Percentiles rank a stretch among this genome's conserved stretches.
phyloP scores from a whole-genome alignment of 23 red algal genomes.

The Gracilariopsis chorda region DNA sequence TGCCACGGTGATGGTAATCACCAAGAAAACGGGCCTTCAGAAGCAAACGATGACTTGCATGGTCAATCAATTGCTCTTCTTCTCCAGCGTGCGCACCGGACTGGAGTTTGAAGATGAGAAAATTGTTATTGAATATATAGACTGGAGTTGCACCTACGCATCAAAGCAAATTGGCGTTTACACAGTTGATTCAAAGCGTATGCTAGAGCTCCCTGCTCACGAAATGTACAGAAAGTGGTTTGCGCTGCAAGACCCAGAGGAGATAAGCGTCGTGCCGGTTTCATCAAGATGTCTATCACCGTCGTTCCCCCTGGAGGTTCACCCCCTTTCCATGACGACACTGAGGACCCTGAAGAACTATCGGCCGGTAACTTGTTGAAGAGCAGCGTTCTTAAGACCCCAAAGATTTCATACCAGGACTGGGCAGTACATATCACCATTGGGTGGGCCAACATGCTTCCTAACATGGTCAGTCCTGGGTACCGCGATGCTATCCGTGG shows the following conservation, averaged over 20 bases:
- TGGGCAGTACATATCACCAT: conserved; percentile 66
- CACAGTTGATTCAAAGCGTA: conserved; percentile 41
- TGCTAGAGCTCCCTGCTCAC: conserved; percentile 15
- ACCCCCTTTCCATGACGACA: conserved; percentile 20
- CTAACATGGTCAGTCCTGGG: conserved; percentile 39
- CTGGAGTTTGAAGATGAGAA: conserved; percentile 59
- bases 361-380: conserved; percentile 46
- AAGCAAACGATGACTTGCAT: conserved; percentile 50
- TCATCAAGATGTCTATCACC: conserved; percentile 69
- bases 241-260: conserved; percentile 44
- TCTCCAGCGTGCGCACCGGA: conserved; percentile 41
- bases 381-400: conserved; percentile 46
- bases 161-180: conserved; percentile 41
- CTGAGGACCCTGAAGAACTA: conserved; percentile 60
- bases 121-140: conserved; percentile 43
- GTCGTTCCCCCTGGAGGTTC: conserved; percentile 49
- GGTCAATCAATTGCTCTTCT: conserved; percentile 70
- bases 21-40: conserved; percentile 46
- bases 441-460: conserved; percentile 83
- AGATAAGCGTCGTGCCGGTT: conserved; percentile 40
- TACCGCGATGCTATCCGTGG: conserved; percentile 66
- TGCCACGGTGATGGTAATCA: conserved; percentile 36
- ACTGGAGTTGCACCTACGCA: conserved; percentile 42
- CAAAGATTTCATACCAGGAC: conserved; percentile 39
- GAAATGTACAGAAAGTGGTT: conserved; percentile 69